Conservation (phyloP, 176 grass and related monocot species). For the Phyllostachys edulis region DNA sequence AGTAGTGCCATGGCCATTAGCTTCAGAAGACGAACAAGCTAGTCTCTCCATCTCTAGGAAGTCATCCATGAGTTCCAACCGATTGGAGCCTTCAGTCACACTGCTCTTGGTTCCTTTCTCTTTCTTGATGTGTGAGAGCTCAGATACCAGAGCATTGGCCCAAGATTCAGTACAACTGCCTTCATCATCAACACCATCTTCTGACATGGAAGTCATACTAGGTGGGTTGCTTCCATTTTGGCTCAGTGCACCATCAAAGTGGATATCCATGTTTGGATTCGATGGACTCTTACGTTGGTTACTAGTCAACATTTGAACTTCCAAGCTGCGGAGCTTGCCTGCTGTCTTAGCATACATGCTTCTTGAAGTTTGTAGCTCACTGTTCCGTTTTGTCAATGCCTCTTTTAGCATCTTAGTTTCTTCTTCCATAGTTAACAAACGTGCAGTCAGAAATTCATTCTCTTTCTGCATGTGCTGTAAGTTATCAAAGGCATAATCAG, state of each 20-base stretch:
- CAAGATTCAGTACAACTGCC: slow-evolving; percentile 86
- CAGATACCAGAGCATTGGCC: slow-evolving; percentile 78
- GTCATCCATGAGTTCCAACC: slow-evolving; percentile 98
- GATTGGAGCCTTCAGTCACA: slow-evolving; percentile 55
- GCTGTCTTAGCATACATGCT: slow-evolving; percentile 83
- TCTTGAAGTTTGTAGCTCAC: slow-evolving; percentile 86
- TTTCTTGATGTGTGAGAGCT: slow-evolving; percentile 86
- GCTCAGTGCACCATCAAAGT: slow-evolving; percentile 63
- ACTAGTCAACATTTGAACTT: slow-evolving; percentile 65
- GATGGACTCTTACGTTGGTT: slow-evolving; percentile 64
- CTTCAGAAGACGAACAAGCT: slow-evolving; percentile 66
- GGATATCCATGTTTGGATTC: slow-evolving; percentile 65
- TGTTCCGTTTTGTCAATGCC: slow-evolving; percentile 83
- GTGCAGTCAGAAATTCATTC: slow-evolving; percentile 88
- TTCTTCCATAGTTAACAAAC: slow-evolving; percentile 85
- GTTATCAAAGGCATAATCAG: slow-evolving; percentile 69
- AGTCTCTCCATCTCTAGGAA: slow-evolving; percentile 99
- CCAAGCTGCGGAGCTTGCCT: slow-evolving; percentile 77
- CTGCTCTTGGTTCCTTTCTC: slow-evolving; percentile 61
- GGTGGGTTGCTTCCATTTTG: slow-evolving; percentile 90
- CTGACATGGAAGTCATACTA: slow-evolving; percentile 96
- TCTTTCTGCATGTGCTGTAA: slow-evolving; percentile 86
- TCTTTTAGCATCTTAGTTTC: slow-evolving; percentile 99
- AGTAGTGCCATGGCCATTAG: slow-evolving; percentile 45
- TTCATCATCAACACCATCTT: slow-evolving; percentile 96